phyloP scores from a whole-genome alignment of 805 yeast genomes.

The Priceomyces haplophilus region DNA sequence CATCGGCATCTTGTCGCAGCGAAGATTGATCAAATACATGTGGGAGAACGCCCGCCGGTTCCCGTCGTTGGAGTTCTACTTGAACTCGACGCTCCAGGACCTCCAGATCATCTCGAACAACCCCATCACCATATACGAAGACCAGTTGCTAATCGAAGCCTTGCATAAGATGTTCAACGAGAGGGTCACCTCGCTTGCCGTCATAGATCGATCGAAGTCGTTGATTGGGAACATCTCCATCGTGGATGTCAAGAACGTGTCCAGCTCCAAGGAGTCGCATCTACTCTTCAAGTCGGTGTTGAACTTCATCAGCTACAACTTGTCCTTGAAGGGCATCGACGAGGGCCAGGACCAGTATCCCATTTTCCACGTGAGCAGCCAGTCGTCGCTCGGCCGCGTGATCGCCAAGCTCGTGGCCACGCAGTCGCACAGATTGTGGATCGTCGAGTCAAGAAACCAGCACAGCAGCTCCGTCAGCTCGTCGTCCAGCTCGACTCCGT shows the following conservation, averaged over 20 bases:
- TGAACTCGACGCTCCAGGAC: constrained; percentile 65
- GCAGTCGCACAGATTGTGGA: constrained; percentile 85
- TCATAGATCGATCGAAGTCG: constrained; percentile 73
- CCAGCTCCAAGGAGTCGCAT: constrained; percentile 83
- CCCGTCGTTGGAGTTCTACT: constrained; percentile 72
- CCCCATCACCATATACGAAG: constrained; percentile 83
- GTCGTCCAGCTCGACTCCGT: constrained; percentile 8
- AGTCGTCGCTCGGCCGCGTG: constrained; percentile 79
- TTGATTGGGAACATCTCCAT: constrained; percentile 90
- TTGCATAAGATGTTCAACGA: constrained; percentile 78
- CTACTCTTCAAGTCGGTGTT: constrained; percentile 78
- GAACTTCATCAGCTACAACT: constrained; percentile 81
- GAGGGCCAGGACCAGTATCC: constrained; percentile 97
- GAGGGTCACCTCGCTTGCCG: constrained; percentile 88
- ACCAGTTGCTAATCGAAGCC: constrained; percentile 83
- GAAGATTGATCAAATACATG: constrained; percentile 76
- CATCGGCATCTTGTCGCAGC: constrained; percentile 85
- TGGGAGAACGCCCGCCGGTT: constrained; percentile 94
- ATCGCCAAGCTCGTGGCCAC: constrained; percentile 96
- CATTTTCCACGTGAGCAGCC: constrained; percentile 84
- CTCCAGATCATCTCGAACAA: constrained; percentile 68
- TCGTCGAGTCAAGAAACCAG: constrained; percentile 47
- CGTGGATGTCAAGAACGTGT: constrained; percentile 87
- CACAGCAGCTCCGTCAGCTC: constrained; percentile 6
- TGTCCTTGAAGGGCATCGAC: constrained; percentile 84